A percentile compares a stretch with the other conserved stretches of the same genome.
phyloP scores from a whole-genome alignment of 768 basidiomycete species.

The Kwoniella europaea region DNA sequence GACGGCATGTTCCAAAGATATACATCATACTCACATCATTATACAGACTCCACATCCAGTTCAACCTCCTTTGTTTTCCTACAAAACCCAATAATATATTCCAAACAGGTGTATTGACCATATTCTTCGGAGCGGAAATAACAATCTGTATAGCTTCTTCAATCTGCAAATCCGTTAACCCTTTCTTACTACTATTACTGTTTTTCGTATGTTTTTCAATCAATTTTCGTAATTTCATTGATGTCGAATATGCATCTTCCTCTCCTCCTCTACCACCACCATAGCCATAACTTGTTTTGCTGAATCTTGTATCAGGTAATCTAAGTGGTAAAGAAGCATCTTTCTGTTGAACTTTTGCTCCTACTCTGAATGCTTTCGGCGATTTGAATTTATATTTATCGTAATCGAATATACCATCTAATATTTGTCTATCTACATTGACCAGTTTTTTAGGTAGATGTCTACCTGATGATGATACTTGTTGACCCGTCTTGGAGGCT shows the following conservation, averaged over 20 bases:
- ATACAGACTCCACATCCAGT: constrained; percentile 49
- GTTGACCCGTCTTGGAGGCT: neutral
- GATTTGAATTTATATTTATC: neutral
- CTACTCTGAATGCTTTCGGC: neutral
- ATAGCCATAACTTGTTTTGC: neutral
- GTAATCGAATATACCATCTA: constrained; percentile 10
- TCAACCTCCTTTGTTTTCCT: constrained; percentile 45
- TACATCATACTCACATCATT: constrained; percentile 48
- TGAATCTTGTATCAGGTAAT: neutral
- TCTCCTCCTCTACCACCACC: neutral
- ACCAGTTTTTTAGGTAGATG: constrained; percentile 5
- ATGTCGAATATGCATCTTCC: constrained; percentile 17
- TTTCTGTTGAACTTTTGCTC: neutral
- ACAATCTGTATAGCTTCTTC: constrained; percentile 33
- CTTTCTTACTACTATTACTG: neutral
- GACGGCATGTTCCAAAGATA: neutral
- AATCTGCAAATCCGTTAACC: constrained; percentile 14
- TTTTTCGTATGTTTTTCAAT: constrained; percentile 18
- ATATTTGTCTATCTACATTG: neutral
- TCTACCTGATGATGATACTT: neutral
- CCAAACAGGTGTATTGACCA: constrained; percentile 50
- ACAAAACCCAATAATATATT: constrained; percentile 43
- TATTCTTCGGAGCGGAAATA: constrained; percentile 23
- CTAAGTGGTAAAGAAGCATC: constrained; percentile 3
- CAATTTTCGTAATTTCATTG: constrained; percentile 8